Percentiles rank a stretch among this genome's conserved stretches.
Evolutionary conservation across 371 early-diverging fungal genomes (phyloP).

Genomic region (Syncephalastrum contaminatum): DNA sequence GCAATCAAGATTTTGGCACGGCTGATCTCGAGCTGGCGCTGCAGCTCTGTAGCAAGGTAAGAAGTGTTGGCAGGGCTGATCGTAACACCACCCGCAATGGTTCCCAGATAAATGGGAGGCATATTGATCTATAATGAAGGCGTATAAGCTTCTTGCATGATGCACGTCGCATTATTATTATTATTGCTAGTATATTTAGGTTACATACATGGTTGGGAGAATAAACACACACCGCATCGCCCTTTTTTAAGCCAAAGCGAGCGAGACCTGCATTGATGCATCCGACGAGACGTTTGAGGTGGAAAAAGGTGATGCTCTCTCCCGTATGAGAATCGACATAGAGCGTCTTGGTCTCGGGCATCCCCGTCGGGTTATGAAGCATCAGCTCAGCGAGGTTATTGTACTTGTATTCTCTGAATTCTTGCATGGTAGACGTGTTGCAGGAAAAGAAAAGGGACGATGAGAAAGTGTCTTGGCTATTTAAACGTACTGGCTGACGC

Average conservation of each 20-base stretch:
- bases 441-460: no score
- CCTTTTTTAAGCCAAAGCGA: conserved; percentile 14
- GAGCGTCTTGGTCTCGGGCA: conserved; percentile 8
- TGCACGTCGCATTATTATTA: no score
- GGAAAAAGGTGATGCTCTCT: conserved; percentile 10
- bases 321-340: conserved; percentile 17
- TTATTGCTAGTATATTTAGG: no score
- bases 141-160: no score
- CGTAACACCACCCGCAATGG: conserved; percentile 28
- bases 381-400: conserved; percentile 10
- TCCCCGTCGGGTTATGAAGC: conserved; percentile 6
- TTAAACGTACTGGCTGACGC: no score
- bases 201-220: conserved; percentile 19
- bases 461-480: no score
- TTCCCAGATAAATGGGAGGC: conserved; percentile 17
- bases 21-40: conserved; percentile 64
- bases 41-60: conserved; percentile 68
- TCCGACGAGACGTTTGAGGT: conserved; percentile 1
- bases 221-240: conserved; percentile 15
- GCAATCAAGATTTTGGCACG: conserved; percentile 54
- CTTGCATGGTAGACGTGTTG: no score
- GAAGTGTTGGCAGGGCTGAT: conserved; percentile 67
- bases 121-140: conserved; percentile 21
- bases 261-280: conserved; percentile 13
- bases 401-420: conserved; percentile 2